A percentile compares a stretch with the other conserved stretches of the same genome.
Conservation (phyloP, 176 grass and related monocot genomes). For the Avena sativa region DNA sequence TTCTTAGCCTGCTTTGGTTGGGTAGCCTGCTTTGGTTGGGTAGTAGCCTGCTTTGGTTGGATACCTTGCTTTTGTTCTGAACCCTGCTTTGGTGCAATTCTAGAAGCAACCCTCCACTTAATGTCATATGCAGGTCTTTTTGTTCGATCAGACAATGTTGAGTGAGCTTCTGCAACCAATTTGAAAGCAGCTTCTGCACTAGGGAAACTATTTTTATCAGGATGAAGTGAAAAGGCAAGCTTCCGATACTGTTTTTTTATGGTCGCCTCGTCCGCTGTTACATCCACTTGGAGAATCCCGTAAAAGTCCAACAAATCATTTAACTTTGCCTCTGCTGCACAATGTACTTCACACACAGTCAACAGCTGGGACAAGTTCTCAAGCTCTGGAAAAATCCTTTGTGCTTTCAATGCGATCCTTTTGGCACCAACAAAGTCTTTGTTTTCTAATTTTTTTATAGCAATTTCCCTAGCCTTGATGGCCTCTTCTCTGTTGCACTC, state of each 20-base stretch:
- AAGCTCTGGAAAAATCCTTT: constrained; percentile 74
- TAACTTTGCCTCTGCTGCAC: constrained; percentile 54
- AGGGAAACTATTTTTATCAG: constrained; percentile 77
- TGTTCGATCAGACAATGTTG: constrained; percentile 66
- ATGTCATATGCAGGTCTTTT: constrained; percentile 70
- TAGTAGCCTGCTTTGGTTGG: neutral
- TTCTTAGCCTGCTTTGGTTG: neutral
- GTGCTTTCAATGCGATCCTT: constrained; percentile 81
- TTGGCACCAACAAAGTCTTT: constrained; percentile 72
- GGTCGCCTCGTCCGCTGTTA: constrained; percentile 56
- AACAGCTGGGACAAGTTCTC: constrained; percentile 76
- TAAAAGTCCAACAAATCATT: constrained; percentile 71
- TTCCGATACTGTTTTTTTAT: constrained; percentile 83
- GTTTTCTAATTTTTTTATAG: constrained; percentile 64
- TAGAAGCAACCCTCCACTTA: constrained; percentile 54
- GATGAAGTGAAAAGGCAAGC: constrained; percentile 80
- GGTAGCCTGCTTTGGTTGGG: constrained; percentile 8
- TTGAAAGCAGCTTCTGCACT: constrained; percentile 91
- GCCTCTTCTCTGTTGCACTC: constrained; percentile 93
- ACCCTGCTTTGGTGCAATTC: constrained; percentile 41
- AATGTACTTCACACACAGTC: constrained; percentile 85
- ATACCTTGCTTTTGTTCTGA: constrained; percentile 8
- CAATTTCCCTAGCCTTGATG: constrained; percentile 78
- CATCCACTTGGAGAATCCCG: constrained; percentile 69
- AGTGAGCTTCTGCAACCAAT: constrained; percentile 78